These are phyloP conservation scores for Marasmius oreades DNA, from an alignment of 1,284 basidiomycete species.

Conservation along the genomic window DNA sequence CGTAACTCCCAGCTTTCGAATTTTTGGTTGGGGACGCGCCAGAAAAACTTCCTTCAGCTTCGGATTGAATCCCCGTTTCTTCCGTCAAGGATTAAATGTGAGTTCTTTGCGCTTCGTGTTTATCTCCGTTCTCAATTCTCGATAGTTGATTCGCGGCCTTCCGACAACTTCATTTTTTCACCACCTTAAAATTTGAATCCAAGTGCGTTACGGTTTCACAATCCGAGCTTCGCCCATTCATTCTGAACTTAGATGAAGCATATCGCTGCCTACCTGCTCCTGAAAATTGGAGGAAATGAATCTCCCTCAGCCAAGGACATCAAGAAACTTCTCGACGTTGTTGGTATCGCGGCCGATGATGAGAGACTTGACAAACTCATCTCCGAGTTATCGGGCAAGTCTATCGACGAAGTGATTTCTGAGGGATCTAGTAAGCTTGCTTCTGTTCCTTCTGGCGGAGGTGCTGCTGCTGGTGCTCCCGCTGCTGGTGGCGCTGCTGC, in stretches of 20 bases:
- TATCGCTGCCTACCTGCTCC: slow-evolving; percentile 97
- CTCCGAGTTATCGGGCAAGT: slow-evolving; percentile 92
- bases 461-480: slow-evolving; percentile 43
- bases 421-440: slow-evolving; percentile 93
- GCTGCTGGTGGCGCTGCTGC: slow-evolving; percentile 55
- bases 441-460: slow-evolving; percentile 88
- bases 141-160: slow-evolving; percentile 4
- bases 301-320: slow-evolving; percentile 88
- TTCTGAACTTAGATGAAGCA: slow-evolving; percentile 76
- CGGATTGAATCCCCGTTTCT: slow-evolving; percentile 89
- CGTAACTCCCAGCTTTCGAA: slow-evolving; percentile 1
- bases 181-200: background rate
- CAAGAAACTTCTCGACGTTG: slow-evolving; percentile 84
- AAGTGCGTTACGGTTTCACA: background rate
- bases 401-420: slow-evolving; percentile 88
- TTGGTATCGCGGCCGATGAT: slow-evolving; percentile 88
- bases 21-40: slow-evolving; percentile 10
- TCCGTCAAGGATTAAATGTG: slow-evolving; percentile 85
- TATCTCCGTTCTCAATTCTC: background rate
- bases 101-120: slow-evolving; percentile 18
- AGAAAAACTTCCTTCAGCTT: slow-evolving; percentile 27
- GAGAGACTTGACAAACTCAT: slow-evolving; percentile 85
- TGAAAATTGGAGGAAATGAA: slow-evolving; percentile 91
- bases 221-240: background rate
- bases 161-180: background rate